phyloP scores from a whole-genome alignment of 148 eudicot species.

The Amaranthus hypochondriacus region DNA sequence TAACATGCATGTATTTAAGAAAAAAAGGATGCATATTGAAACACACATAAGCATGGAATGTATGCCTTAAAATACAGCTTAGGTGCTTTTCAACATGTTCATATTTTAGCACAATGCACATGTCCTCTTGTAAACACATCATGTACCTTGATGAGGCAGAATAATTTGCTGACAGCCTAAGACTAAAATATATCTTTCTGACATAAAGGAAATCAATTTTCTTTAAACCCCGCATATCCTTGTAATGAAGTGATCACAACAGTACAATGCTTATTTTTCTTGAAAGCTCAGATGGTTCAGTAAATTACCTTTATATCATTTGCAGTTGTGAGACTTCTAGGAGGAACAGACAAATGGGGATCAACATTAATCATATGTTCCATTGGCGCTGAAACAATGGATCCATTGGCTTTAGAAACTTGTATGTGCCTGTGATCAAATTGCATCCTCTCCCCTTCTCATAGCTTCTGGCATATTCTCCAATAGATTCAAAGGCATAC shows the following conservation, averaged over 20 bases:
- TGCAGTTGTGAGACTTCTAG: constrained; percentile 29
- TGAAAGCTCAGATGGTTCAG: neutral
- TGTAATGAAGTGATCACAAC: neutral
- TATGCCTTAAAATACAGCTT: too few relatives aligned
- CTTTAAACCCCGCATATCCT: neutral
- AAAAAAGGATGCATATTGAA: too few relatives aligned
- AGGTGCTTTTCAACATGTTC: too few relatives aligned
- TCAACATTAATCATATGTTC: constrained; percentile 34
- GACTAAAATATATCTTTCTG: neutral
- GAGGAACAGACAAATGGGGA: constrained; percentile 27
- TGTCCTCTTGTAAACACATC: neutral
- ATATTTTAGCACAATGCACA: neutral
- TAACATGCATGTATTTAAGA: too few relatives aligned
- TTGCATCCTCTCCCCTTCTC: constrained; percentile 41
- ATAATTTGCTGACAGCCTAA: neutral
- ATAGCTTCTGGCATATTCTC: constrained; percentile 75
- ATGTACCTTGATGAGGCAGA: neutral
- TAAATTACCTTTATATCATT: constrained; percentile 59
- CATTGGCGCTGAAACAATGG: constrained; percentile 25
- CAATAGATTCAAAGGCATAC: constrained; percentile 78
- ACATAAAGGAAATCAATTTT: neutral
- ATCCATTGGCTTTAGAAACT: constrained; percentile 39
- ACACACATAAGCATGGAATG: too few relatives aligned
- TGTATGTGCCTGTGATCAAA: constrained; percentile 38
- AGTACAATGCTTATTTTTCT: neutral